Percentiles rank a stretch among this genome's conserved stretches.
Evolutionary conservation across 1,139 yeast genomes (phyloP).

Genomic region (Yamadazyma sp.): DNA sequence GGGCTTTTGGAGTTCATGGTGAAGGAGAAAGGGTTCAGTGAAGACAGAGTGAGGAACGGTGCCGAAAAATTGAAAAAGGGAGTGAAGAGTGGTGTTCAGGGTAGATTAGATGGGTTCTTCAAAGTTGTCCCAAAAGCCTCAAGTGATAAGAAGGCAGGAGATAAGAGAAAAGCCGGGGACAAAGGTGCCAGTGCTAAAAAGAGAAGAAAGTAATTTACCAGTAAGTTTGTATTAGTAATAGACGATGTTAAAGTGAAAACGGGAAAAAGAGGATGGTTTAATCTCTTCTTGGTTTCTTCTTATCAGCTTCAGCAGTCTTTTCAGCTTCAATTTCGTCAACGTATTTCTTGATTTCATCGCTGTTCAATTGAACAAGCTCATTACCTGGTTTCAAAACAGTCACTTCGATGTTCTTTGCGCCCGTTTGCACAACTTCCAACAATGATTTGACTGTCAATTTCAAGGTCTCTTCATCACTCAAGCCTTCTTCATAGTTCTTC

Average conservation of each 20-base stretch:
- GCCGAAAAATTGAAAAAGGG: constrained; percentile 85
- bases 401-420: constrained; percentile 93
- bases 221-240: not conserved
- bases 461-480: constrained; percentile 70
- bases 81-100: constrained; percentile 83
- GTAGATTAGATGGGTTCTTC: constrained; percentile 90
- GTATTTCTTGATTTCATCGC: constrained; percentile 72
- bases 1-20: constrained; percentile 74
- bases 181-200: constrained; percentile 13
- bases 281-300: constrained; percentile 60
- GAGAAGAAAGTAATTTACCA: constrained; percentile 2
- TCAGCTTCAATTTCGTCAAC: constrained; percentile 89
- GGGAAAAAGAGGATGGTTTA: constrained; percentile 6
- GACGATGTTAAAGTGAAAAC: not conserved
- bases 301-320: constrained; percentile 86
- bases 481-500: constrained; percentile 76
- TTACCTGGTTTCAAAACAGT: constrained; percentile 78
- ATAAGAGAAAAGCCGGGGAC: constrained; percentile 20
- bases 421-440: constrained; percentile 96
- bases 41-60: constrained; percentile 86
- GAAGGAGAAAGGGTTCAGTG: constrained; percentile 80
- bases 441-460: constrained; percentile 82
- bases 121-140: constrained; percentile 57
- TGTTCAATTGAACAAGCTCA: constrained; percentile 52
- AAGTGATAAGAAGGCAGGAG: constrained; percentile 26